Base-by-base conservation (phyloP, 495 filamentous ascomycete genomes). In the Aspergillus kassunensis region DNA sequence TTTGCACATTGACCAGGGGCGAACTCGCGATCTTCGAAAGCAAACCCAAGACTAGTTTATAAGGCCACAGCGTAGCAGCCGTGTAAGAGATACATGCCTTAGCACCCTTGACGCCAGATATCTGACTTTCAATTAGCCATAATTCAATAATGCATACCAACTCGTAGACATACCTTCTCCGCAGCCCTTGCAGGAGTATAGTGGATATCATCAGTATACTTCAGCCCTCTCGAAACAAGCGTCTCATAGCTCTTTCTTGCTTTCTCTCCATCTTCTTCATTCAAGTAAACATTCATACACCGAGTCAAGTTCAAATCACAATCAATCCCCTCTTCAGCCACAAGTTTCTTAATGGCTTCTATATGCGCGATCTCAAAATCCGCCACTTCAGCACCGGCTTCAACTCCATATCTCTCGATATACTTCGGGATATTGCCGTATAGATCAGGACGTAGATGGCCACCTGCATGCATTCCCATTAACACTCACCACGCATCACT, bases 41-140 rank as follows among this genome's bases (percentile, higher is more conserved):
- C 6, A 90, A 61, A 0, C 83, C 79, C n/a, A 80, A 59, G 2
- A 76, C 69, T 51, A 91, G 80, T 44, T 78, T 79, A 62, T 90
- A 90, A 3, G 83, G 76, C 60, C 78, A 83, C 10, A 90, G 36
- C 46, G 80, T 84, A 0, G 83, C 86, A 1, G 85, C 81, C 0
- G 69, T 61, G 36, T 63, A 71, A 12, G 63, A 68, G 29, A 68
- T 54, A 40, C 68, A 68, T 5, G 61, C 66, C 39, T 66, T 63
- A 0, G 67, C 67, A 18, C 61, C 57, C 51, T 62, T 65, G 31
- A 72, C 64, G 3, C 66, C 63, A 3, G 67, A 66, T 4, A 58
- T 54, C 68, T 71, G 2, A 15, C 16, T 10, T 6, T 16, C 24
- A 43, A 11, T 39, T 21, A 49, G 24, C 21, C 3, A n/a, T 34